Percentiles rank a stretch among this genome's conserved stretches.
These are phyloP conservation scores for Epichloe scottii DNA, from an alignment of 2,329 filamentous ascomycete genomes.

Conservation along the genomic window DNA sequence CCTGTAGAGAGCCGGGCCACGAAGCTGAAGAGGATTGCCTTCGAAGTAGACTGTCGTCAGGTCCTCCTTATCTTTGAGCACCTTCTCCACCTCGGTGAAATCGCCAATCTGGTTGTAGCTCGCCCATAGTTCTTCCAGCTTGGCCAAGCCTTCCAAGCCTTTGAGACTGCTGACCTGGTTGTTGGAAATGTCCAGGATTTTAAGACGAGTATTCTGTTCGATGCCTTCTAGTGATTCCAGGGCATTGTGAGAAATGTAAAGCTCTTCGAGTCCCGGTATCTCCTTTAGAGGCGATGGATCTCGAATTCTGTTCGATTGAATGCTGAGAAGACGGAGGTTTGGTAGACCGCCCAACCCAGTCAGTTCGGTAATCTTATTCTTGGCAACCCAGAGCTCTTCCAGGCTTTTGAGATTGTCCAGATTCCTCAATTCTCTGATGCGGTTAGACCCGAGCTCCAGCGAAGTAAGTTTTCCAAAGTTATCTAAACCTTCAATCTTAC, in stretches of 20 bases:
- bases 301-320: slow-evolving; percentile 88
- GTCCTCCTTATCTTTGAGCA: slow-evolving; percentile 64
- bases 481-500: slow-evolving; percentile 72
- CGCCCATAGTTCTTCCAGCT: slow-evolving; percentile 88
- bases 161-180: slow-evolving; percentile 69
- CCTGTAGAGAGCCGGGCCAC: slow-evolving; percentile 71
- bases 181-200: slow-evolving; percentile 77
- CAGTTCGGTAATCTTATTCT: slow-evolving; percentile 89
- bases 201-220: slow-evolving; percentile 52
- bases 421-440: slow-evolving; percentile 79
- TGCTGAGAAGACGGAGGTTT: slow-evolving; percentile 77
- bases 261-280: slow-evolving; percentile 69
- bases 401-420: slow-evolving; percentile 64
- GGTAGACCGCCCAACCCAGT: slow-evolving; percentile 61
- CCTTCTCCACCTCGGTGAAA: slow-evolving; percentile 70
- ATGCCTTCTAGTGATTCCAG: slow-evolving; percentile 66
- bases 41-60: slow-evolving; percentile 93
- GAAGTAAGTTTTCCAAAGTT: slow-evolving; percentile 63
- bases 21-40: slow-evolving; percentile 77
- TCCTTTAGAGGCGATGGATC: slow-evolving; percentile 63
- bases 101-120: slow-evolving; percentile 73
- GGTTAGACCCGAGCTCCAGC: slow-evolving; percentile 84
- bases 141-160: slow-evolving; percentile 53
- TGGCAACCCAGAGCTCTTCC: slow-evolving; percentile 88
- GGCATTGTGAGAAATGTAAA: slow-evolving; percentile 94